These are phyloP conservation scores for Penicillium sclerotigenum DNA, from an alignment of 2,329 filamentous ascomycete genomes.

Conservation along the genomic window DNA sequence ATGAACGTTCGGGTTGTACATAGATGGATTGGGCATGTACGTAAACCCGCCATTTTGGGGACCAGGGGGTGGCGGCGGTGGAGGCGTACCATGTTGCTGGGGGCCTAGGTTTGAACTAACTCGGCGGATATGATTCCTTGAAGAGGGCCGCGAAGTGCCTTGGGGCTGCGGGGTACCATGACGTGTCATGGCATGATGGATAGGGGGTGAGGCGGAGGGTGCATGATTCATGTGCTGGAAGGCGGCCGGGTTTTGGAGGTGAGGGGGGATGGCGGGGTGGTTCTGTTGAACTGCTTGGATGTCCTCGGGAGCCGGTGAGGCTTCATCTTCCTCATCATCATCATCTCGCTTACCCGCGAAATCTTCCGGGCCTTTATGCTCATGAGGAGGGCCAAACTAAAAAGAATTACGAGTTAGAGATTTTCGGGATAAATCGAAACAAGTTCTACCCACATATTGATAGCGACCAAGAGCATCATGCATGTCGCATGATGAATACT, in stretches of 20 bases:
- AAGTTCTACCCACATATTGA: conserved; percentile 69
- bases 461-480: conserved; percentile 83
- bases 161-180: conserved; percentile 80
- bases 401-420: conserved; percentile 5
- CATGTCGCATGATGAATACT: conserved; percentile 94
- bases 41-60: conserved; percentile 66
- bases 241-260: conserved; percentile 63
- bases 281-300: conserved; percentile 49
- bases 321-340: conserved; percentile 76
- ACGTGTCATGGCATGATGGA: conserved; percentile 71
- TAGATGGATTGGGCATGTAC: conserved; percentile 80
- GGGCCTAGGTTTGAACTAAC: conserved; percentile 70
- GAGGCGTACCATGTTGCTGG: conserved; percentile 60
- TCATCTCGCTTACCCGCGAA: conserved; percentile 75
- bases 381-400: conserved; percentile 87
- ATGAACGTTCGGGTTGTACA: conserved; percentile 69
- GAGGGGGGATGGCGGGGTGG: conserved; percentile 64
- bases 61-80: conserved; percentile 55
- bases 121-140: conserved; percentile 73
- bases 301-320: conserved; percentile 69
- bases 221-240: conserved; percentile 82
- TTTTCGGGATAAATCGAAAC: background rate
- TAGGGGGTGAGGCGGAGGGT: conserved; percentile 83
- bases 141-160: conserved; percentile 71
- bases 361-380: conserved; percentile 92